Base-by-base conservation (phyloP, 2,329 filamentous ascomycete species). In the Orbilia oligospora region DNA sequence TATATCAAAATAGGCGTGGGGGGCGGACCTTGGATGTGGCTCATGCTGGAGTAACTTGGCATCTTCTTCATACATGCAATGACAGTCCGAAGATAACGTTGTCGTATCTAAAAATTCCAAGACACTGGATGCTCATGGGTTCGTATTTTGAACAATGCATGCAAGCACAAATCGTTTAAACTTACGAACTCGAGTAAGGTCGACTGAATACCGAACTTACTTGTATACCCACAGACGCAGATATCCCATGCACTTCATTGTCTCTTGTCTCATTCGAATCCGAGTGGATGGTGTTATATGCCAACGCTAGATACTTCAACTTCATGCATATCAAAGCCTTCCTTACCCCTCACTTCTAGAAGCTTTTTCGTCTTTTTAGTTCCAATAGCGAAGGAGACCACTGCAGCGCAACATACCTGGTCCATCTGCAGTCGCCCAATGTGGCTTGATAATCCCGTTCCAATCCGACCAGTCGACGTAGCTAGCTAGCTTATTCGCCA, bases 401-500 rank as follows among this genome's bases (percentile, higher is more conserved):
- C n/a, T n/a, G n/a, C n/a, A n/a, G n/a, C n/a, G n/a, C n/a, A 61
- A 18, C 33, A 44, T 44, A 44, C 36, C 55, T n/a, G n/a, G n/a
- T n/a, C n/a, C 33, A 56, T 6, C 56, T 44, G 36, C 56, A 58
- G 30, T 18, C 33, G 36, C 56, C 56, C 36, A 41, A 61, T 44
- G 5, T n/a, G 36, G 56, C 18, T 27, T 20, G 44, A 24, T 41
- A 61, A 44, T 44, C 56, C 56, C 56, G 56, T 61, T 61, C 56
- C 56, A 44, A 18, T 61, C 36, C 56, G 56, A 61, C 56, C 56
- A 61, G 36, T 61, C 56, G 56, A 61, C 36, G 56, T 44, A 61
- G 56, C 56, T 36, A 36, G 5, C 33, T 36, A 36, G 33, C 8
- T 38, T 2, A 38, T 38, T 38, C 36, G 36, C 8, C 36, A 38